Conservation (phyloP, 2,329 filamentous ascomycete genomes). For the Basipetospora sp. region DNA sequence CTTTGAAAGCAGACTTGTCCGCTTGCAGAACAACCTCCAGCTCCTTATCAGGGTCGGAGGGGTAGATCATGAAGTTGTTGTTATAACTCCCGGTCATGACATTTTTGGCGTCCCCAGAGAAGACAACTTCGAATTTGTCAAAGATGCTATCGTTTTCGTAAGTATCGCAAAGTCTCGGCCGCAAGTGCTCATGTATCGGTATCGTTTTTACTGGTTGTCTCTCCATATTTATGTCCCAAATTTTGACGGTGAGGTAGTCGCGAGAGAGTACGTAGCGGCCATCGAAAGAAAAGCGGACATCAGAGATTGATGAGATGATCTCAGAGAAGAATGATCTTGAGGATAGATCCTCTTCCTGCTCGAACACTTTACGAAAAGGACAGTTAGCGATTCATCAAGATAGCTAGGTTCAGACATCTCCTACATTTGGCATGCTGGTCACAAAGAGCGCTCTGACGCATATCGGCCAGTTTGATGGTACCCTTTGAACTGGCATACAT, state of each 20-base stretch:
- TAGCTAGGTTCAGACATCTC: slow-evolving; percentile 2
- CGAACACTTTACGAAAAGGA: slow-evolving; percentile 55
- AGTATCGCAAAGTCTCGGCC: slow-evolving; percentile 87
- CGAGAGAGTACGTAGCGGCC: slow-evolving; percentile 93
- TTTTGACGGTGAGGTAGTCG: slow-evolving; percentile 97
- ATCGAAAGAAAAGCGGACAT: slow-evolving; percentile 92
- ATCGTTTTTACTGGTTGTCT: slow-evolving; percentile 95
- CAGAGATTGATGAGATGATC: slow-evolving; percentile 98
- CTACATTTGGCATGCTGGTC: slow-evolving; percentile 89
- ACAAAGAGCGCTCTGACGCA: slow-evolving; percentile 91
- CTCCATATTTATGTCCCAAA: slow-evolving; percentile 99
- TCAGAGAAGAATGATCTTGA: slow-evolving; percentile 98
- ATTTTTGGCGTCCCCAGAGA: slow-evolving; percentile 94
- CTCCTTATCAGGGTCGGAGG: slow-evolving; percentile 87
- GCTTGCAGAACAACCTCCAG: slow-evolving; percentile 94
- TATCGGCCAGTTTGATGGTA: slow-evolving; percentile 95
- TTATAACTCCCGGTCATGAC: slow-evolving; percentile 99
- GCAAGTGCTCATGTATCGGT: slow-evolving; percentile 91
- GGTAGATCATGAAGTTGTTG: slow-evolving; percentile 99
- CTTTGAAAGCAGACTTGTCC: slow-evolving; percentile 98
- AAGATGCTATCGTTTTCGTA: slow-evolving; percentile 99
- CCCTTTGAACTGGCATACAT: slow-evolving; percentile 99
- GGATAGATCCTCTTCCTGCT: slow-evolving; percentile 94
- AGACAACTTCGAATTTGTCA: slow-evolving; percentile 98
- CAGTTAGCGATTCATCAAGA: not conserved